A percentile compares a stretch with the other conserved stretches of the same genome.
phyloP scores from a whole-genome alignment of 352 stramenopile species.

The Phytophthora vignae region DNA sequence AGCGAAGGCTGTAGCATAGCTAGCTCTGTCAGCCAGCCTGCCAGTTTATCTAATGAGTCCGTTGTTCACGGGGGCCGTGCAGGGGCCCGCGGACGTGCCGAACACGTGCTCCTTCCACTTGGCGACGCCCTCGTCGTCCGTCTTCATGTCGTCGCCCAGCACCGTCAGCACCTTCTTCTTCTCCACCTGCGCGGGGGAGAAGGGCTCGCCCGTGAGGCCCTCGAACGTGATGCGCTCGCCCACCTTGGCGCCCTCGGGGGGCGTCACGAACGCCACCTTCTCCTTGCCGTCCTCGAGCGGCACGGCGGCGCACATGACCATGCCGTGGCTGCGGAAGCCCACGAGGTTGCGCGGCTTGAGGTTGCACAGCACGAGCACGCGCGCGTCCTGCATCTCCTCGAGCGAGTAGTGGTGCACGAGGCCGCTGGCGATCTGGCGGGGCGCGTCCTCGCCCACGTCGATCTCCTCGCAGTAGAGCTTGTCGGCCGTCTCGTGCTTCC shows the following conservation, averaged over 20 bases:
- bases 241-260: constrained; percentile 73
- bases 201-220: constrained; percentile 71
- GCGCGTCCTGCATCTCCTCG: constrained; percentile 87
- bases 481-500: constrained; percentile 92
- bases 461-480: constrained; percentile 95
- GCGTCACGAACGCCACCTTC: constrained; percentile 87
- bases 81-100: constrained; percentile 74
- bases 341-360: constrained; percentile 92
- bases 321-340: constrained; percentile 92
- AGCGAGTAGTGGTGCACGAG: constrained; percentile 90
- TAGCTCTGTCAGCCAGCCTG: no score
- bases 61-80: constrained; percentile 75
- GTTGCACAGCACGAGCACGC: constrained; percentile 92
- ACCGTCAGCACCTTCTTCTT: constrained; percentile 91
- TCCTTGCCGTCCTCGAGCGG: constrained; percentile 77
- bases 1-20: no score
- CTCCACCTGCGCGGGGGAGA: constrained; percentile 85
- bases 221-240: constrained; percentile 83
- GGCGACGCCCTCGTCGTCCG: constrained; percentile 75
- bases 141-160: constrained; percentile 86
- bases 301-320: constrained; percentile 91
- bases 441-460: constrained; percentile 89
- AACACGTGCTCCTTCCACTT: constrained; percentile 89
- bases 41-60: constrained; percentile 77
- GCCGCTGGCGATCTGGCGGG: constrained; percentile 87